Conservation (phyloP, 768 basidiomycete species). For the Leucogyrophana mollusca region DNA sequence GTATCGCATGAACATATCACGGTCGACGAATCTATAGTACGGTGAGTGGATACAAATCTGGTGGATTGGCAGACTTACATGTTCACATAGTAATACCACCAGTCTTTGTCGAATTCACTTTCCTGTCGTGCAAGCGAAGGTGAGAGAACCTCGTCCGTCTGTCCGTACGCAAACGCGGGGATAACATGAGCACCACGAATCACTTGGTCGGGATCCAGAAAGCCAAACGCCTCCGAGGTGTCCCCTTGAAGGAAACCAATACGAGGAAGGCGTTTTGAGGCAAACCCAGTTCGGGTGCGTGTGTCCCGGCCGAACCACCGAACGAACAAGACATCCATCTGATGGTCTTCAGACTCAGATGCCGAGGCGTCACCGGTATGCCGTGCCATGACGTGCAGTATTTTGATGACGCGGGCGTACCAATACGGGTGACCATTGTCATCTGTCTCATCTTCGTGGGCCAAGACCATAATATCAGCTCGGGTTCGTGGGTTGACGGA, state of each 20-base stretch:
- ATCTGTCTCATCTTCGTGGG: conserved; percentile 13
- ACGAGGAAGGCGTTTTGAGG: conserved; percentile 26
- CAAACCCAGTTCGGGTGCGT: conserved; percentile 21
- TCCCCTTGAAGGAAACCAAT: conserved; percentile 37
- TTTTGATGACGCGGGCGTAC: conserved; percentile 35
- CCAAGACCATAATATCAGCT: conserved; percentile 35
- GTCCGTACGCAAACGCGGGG: conserved; percentile 33
- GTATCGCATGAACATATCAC: conserved; percentile 30
- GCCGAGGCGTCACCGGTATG: not conserved
- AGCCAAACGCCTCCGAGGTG: conserved; percentile 35
- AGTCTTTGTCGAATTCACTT: conserved; percentile 22
- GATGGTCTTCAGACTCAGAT: not conserved
- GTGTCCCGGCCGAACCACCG: conserved; percentile 34
- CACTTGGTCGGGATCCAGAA: conserved; percentile 42
- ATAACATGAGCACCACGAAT: conserved; percentile 41
- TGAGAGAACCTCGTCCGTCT: conserved; percentile 6
- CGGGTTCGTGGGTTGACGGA: conserved; percentile 27
- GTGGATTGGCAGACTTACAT: conserved; percentile 20
- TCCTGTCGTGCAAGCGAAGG: conserved; percentile 3
- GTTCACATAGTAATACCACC: conserved; percentile 28
- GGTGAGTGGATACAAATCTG: not conserved
- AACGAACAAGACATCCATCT: conserved; percentile 43
- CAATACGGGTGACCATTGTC: conserved; percentile 31
- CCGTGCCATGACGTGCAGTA: conserved; percentile 21
- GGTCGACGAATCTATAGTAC: conserved; percentile 34